These are phyloP conservation scores for Boletus subcaerulescens DNA, from an alignment of 768 basidiomycete genomes.

Conservation along the genomic window DNA sequence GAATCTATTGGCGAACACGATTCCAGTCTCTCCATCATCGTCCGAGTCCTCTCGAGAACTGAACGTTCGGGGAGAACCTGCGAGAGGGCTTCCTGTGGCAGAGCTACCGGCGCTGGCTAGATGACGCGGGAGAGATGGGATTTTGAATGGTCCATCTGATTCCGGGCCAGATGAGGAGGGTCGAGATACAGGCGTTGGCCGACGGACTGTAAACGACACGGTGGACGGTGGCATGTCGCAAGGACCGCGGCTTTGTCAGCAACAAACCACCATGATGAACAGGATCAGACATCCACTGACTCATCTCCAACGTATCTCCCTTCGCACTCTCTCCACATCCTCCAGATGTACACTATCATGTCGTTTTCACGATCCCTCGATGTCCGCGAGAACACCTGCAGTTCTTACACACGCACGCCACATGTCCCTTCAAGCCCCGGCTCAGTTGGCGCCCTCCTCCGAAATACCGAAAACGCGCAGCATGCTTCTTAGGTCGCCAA, in stretches of 20 bases:
- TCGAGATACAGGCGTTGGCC: slow-evolving; percentile 70
- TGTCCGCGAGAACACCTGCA: neutral
- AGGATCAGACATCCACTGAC: no score
- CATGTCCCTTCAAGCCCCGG: slow-evolving; percentile 1
- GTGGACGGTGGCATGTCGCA: slow-evolving; percentile 31
- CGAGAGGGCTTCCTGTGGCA: slow-evolving; percentile 54
- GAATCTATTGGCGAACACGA: slow-evolving; percentile 20
- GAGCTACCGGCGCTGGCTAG: slow-evolving; percentile 40
- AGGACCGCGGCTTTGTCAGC: slow-evolving; percentile 5
- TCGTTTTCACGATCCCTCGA: neutral
- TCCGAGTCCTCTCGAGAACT: slow-evolving; percentile 28
- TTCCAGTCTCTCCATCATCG: slow-evolving; percentile 24
- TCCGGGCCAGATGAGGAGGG: slow-evolving; percentile 62
- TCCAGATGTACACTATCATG: neutral
- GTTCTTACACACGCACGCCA: neutral
- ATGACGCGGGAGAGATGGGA: slow-evolving; percentile 60
- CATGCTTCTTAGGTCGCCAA: slow-evolving; percentile 48
- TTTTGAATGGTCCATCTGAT: slow-evolving; percentile 56
- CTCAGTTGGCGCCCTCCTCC: slow-evolving; percentile 33
- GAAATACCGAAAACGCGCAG: slow-evolving; percentile 48
- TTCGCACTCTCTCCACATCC: neutral
- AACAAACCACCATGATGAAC: neutral
- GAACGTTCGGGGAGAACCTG: slow-evolving; percentile 44
- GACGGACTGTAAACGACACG: slow-evolving; percentile 82
- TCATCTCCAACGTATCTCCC: neutral